phyloP scores from a whole-genome alignment of 176 grass and related monocot species.

The Raddia guianensis region DNA sequence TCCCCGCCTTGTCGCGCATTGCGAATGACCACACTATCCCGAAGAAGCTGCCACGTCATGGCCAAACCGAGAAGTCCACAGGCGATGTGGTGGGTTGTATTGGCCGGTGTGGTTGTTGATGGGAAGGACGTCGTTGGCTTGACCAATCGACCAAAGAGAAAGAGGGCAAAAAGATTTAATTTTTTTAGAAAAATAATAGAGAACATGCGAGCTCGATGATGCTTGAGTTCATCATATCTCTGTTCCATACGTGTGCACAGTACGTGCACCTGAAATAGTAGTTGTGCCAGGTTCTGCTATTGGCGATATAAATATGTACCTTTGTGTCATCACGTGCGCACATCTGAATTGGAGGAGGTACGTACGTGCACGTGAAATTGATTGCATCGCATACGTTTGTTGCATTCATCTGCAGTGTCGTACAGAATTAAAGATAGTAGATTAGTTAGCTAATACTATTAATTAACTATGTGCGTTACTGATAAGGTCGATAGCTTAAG shows the following conservation, averaged over 20 bases:
- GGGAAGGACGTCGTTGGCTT: too few species aligned
- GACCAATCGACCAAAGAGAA: too few species aligned
- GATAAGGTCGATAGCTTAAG: neutral
- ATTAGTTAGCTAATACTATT: neutral
- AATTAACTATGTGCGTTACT: neutral
- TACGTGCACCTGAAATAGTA: neutral
- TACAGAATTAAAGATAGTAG: neutral
- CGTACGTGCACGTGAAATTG: constrained; percentile 18
- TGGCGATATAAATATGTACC: constrained; percentile 22
- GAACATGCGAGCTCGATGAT: too few species aligned
- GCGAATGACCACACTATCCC: too few species aligned
- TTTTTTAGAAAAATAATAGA: too few species aligned
- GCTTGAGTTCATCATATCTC: neutral
- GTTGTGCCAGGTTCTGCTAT: neutral
- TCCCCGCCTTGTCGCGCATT: too few species aligned
- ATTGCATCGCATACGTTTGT: neutral
- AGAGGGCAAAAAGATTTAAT: too few species aligned
- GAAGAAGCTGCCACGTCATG: too few species aligned
- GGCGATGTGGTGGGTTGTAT: too few species aligned
- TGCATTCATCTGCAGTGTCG: neutral
- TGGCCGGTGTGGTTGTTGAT: too few species aligned
- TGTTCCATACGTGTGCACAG: neutral
- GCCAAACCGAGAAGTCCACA: too few species aligned
- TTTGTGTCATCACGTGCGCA: constrained; percentile 1
- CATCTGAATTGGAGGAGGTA: constrained; percentile 19